These are phyloP conservation scores for Hypsizygus ulmarius DNA, from an alignment of 1,284 basidiomycete genomes.

Conservation along the genomic window DNA sequence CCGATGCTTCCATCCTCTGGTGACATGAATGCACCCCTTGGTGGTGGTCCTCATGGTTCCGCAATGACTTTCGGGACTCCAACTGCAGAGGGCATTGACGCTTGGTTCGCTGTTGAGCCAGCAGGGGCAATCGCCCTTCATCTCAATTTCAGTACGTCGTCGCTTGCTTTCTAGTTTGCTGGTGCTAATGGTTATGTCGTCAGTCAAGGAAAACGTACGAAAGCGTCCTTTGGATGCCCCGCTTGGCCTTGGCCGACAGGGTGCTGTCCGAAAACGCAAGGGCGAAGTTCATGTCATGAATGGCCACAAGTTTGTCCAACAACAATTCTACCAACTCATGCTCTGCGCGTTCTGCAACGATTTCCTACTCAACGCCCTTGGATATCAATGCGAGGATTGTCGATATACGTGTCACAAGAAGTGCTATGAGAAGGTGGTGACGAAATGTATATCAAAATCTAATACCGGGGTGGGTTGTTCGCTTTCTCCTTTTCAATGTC, in stretches of 20 bases:
- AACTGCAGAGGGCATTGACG: conserved; percentile 81
- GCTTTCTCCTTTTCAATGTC: neutral
- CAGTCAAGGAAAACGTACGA: conserved; percentile 95
- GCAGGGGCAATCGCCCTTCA: conserved; percentile 89
- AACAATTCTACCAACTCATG: conserved; percentile 98
- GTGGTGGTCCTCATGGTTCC: conserved; percentile 37
- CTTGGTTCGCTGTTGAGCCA: conserved; percentile 97
- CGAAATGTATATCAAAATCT: conserved; percentile 98
- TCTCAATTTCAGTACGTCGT: conserved; percentile 82
- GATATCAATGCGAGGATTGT: conserved; percentile 99
- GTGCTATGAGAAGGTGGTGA: conserved; percentile 98
- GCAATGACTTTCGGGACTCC: conserved; percentile 30
- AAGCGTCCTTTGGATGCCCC: conserved; percentile 90
- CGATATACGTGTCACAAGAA: conserved; percentile 99
- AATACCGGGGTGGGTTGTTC: conserved; percentile 77
- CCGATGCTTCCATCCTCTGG: conserved; percentile 39
- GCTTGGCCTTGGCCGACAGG: conserved; percentile 92
- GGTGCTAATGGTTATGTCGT: conserved; percentile 17
- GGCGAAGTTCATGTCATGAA: conserved; percentile 99
- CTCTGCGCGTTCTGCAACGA: conserved; percentile 98
- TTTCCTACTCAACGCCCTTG: conserved; percentile 94
- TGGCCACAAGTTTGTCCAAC: conserved; percentile 96
- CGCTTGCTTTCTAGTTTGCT: neutral
- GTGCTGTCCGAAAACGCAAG: conserved; percentile 96
- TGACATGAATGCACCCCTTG: conserved; percentile 60